Conservation (phyloP, 2,329 filamentous ascomycete species). For the Neonectria neomacrospora region DNA sequence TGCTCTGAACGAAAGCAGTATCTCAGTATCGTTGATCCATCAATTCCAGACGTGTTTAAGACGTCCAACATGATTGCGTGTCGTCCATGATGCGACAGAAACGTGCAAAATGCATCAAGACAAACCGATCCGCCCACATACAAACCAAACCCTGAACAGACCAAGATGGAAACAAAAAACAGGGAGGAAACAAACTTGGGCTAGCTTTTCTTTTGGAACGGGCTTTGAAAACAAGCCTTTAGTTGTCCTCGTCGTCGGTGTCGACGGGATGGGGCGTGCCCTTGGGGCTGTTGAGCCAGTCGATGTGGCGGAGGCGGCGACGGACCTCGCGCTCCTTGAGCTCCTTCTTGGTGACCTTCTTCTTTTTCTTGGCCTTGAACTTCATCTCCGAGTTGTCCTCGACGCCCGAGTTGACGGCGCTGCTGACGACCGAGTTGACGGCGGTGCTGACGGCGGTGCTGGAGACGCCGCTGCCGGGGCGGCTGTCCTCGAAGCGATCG, state of each 20-base stretch:
- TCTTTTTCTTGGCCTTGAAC: conserved; percentile 93
- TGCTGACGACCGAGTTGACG: conserved; percentile 65
- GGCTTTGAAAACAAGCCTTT: conserved; percentile 18
- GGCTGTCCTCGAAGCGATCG: conserved; percentile 88
- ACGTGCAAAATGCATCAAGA: conserved; percentile 8
- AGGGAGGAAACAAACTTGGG: conserved; percentile 9
- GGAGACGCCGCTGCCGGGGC: conserved; percentile 67
- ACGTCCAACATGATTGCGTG: conserved; percentile 5
- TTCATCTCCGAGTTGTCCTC: conserved; percentile 86
- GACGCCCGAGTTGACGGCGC: conserved; percentile 78
- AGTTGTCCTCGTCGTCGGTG: conserved; percentile 77
- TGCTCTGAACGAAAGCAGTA: neutral
- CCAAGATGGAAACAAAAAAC: conserved; percentile 7
- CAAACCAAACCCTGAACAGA: conserved; percentile 13
- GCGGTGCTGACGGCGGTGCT: conserved; percentile 68
- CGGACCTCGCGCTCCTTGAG: conserved; percentile 92
- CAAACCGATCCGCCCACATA: conserved; percentile 1
- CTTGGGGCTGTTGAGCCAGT: conserved; percentile 87
- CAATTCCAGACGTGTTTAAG: neutral
- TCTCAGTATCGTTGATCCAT: conserved; percentile 1
- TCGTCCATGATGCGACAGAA: conserved; percentile 3
- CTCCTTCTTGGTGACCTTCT: conserved; percentile 98
- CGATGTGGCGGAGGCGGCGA: conserved; percentile 84
- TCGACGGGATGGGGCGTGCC: conserved; percentile 81
- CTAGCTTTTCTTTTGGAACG: conserved; percentile 4